Evolutionary conservation across 129 eudicot species (phyloP).

Genomic region (Heracleum sosnowskyi): DNA sequence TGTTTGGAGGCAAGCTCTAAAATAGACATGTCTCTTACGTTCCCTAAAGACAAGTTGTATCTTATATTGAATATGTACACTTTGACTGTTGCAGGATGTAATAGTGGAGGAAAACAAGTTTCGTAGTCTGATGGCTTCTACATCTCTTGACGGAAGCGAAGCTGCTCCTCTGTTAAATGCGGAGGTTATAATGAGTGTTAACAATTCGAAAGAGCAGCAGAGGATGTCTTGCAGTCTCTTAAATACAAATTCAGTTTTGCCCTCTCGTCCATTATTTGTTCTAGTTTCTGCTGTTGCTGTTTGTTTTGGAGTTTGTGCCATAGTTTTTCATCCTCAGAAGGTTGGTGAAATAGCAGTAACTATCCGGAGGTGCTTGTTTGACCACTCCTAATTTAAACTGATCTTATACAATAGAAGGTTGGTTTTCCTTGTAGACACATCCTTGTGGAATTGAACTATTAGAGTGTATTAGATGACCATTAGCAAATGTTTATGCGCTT

Average conservation of each 20-base stretch:
- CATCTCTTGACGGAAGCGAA: slow-evolving; percentile 19
- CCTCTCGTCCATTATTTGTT: slow-evolving; percentile 42
- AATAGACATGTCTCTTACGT: slow-evolving; percentile 24
- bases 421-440: background rate
- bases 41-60: slow-evolving; percentile 4
- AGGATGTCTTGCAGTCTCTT: slow-evolving; percentile 24
- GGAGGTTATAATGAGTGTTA: slow-evolving; percentile 41
- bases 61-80: background rate
- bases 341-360: slow-evolving; percentile 47
- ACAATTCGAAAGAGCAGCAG: slow-evolving; percentile 25
- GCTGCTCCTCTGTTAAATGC: slow-evolving; percentile 42
- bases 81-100: slow-evolving; percentile 25
- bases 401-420: background rate
- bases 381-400: slow-evolving; percentile 7
- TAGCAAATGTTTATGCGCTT: background rate
- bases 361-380: slow-evolving; percentile 64
- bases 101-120: slow-evolving; percentile 6
- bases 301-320: slow-evolving; percentile 81
- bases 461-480: background rate
- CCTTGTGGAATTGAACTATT: background rate
- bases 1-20: slow-evolving; percentile 23
- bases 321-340: slow-evolving; percentile 61
- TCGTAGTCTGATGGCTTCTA: background rate
- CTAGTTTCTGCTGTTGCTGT: slow-evolving; percentile 38
- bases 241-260: slow-evolving; percentile 19